Percentiles rank a stretch among this genome's conserved stretches.
phyloP scores from a whole-genome alignment of 129 eudicot genomes.

The Lactuca sativa region DNA sequence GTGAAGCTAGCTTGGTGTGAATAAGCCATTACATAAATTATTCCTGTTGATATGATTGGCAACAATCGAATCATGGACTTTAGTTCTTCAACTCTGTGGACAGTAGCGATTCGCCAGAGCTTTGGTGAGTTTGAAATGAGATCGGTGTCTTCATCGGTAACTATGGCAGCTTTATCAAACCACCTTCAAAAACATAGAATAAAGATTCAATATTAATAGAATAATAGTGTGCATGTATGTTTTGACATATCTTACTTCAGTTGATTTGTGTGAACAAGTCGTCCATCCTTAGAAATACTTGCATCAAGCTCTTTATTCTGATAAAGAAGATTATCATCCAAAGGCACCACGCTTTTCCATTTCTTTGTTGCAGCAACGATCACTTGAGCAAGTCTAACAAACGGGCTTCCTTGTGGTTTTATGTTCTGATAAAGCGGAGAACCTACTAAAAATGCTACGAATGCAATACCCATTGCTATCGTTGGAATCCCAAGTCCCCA shows the following conservation, averaged over 20 bases:
- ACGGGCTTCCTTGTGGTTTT: conserved; percentile 43
- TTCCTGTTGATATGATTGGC: conserved; percentile 63
- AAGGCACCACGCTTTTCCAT: conserved; percentile 21
- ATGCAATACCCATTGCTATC: conserved; percentile 32
- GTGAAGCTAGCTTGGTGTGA: conserved; percentile 62
- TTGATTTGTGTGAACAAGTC: conserved; percentile 38
- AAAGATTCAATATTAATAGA: not conserved
- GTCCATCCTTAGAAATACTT: conserved; percentile 33
- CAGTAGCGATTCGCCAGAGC: conserved; percentile 69
- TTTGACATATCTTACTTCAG: conserved; percentile 23
- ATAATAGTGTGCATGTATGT: not conserved
- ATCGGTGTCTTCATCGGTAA: conserved; percentile 36
- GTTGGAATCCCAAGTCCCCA: conserved; percentile 47
- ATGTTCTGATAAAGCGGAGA: conserved; percentile 33
- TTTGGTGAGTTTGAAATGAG: conserved; percentile 45
- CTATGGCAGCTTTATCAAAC: conserved; percentile 68
- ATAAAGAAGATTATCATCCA: conserved; percentile 27
- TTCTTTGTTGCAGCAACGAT: conserved; percentile 36
- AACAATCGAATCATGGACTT: conserved; percentile 61
- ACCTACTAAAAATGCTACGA: conserved; percentile 28
- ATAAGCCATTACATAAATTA: conserved; percentile 51
- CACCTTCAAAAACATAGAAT: conserved; percentile 40
- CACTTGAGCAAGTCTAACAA: conserved; percentile 40
- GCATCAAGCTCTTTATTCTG: conserved; percentile 39
- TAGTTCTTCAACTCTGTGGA: conserved; percentile 77